Percentiles rank a stretch among this genome's conserved stretches.
These are phyloP conservation scores for Pythium angustatum DNA, from an alignment of 352 stramenopile genomes.

Conservation along the genomic window DNA sequence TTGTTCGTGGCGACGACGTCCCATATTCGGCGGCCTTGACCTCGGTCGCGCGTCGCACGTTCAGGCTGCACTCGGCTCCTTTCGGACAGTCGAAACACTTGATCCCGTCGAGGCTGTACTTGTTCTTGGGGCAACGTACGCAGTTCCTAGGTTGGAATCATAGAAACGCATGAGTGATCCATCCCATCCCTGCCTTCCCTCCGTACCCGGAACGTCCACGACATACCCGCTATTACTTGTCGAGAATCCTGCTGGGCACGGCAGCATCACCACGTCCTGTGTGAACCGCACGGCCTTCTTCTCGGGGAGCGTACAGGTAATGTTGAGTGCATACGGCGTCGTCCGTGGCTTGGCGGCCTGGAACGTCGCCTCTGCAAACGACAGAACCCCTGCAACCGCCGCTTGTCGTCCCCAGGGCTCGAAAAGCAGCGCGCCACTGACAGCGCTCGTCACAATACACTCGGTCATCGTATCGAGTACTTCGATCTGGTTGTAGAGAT, in stretches of 20 bases:
- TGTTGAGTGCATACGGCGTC: slow-evolving; percentile 37
- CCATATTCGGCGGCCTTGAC: slow-evolving; percentile 43
- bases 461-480: slow-evolving; percentile 52
- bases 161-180: not conserved
- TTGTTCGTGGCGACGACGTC: slow-evolving; percentile 53
- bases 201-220: not conserved
- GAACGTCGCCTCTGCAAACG: slow-evolving; percentile 43
- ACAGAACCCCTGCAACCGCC: slow-evolving; percentile 39
- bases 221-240: slow-evolving; percentile 37
- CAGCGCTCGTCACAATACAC: slow-evolving; percentile 34
- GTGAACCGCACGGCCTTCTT: slow-evolving; percentile 37
- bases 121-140: slow-evolving; percentile 46
- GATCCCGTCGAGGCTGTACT: slow-evolving; percentile 63
- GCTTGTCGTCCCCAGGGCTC: slow-evolving; percentile 32
- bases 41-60: slow-evolving; percentile 54
- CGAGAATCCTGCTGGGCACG: slow-evolving; percentile 48
- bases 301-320: slow-evolving; percentile 45
- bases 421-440: slow-evolving; percentile 34
- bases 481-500: slow-evolving; percentile 65
- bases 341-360: slow-evolving; percentile 25
- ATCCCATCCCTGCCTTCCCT: too few relatives aligned
- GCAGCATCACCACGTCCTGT: slow-evolving; percentile 35
- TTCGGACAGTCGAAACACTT: slow-evolving; percentile 57
- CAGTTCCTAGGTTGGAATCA: slow-evolving; percentile 54
- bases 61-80: slow-evolving; percentile 50